Evolutionary conservation across 352 stramenopile species (phyloP).

Genomic region (Phytophthora ohioensis): DNA sequence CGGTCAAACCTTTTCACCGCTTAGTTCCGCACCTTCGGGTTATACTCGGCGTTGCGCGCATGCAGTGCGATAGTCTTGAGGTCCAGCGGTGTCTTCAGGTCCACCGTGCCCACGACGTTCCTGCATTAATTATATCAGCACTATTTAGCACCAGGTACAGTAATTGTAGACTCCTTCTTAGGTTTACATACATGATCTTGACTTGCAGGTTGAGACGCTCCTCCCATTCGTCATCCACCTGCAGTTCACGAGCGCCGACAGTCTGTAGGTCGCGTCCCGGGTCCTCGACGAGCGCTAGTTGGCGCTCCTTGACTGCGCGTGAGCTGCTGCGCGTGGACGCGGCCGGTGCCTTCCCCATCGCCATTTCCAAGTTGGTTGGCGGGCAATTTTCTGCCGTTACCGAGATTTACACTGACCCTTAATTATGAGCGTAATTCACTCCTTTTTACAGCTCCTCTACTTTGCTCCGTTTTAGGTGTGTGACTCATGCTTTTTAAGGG

Average conservation of each 20-base stretch:
- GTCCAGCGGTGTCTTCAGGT: constrained; percentile 95
- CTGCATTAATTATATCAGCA: constrained; percentile 39
- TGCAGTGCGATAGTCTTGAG: constrained; percentile 97
- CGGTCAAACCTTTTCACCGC: not conserved
- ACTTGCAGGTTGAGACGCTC: constrained; percentile 81
- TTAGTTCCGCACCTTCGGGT: constrained; percentile 90
- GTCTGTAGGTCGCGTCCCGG: constrained; percentile 49
- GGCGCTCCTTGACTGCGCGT: constrained; percentile 75
- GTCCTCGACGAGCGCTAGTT: constrained; percentile 71
- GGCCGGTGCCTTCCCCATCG: constrained; percentile 26
- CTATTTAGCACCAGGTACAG: not conserved
- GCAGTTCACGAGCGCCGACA: constrained; percentile 61
- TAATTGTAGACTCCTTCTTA: too few species aligned
- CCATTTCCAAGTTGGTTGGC: constrained; percentile 9
- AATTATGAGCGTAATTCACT: constrained; percentile 5
- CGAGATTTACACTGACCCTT: not conserved
- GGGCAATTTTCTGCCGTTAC: not conserved
- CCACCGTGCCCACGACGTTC: constrained; percentile 96
- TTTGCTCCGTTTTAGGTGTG: too few species aligned
- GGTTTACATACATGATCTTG: constrained; percentile 75
- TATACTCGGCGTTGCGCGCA: constrained; percentile 99
- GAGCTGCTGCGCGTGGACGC: constrained; percentile 41
- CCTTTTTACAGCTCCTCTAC: not conserved
- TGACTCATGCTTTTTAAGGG: not conserved
- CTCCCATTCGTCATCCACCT: constrained; percentile 84